These are phyloP conservation scores for Thielaviopsis populi DNA, from an alignment of 2,329 filamentous ascomycete species.

Conservation along the genomic window DNA sequence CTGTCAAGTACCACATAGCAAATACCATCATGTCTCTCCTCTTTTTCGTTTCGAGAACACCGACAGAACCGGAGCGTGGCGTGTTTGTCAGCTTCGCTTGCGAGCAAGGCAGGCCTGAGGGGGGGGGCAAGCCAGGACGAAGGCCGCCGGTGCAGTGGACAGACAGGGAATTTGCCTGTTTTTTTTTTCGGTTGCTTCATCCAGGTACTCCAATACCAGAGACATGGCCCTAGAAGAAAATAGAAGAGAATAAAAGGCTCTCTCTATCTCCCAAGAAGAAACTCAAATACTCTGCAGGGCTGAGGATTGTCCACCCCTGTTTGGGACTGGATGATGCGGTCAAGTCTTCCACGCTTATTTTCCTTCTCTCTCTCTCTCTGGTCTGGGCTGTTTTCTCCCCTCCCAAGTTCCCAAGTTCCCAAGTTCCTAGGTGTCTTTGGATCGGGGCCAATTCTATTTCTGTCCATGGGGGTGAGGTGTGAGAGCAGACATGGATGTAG, in stretches of 20 bases:
- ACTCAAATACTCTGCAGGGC: slow-evolving; percentile 13
- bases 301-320: background rate
- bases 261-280: background rate
- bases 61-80: background rate
- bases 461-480: background rate
- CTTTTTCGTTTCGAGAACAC: background rate
- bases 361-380: background rate
- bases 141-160: no score
- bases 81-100: background rate
- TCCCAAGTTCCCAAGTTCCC: no score
- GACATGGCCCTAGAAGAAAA: background rate
- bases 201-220: background rate
- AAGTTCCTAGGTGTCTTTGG: background rate
- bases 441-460: background rate
- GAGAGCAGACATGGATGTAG: background rate
- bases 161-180: no score
- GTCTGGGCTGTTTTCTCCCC: no score
- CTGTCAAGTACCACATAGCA: background rate
- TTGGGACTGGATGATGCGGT: background rate
- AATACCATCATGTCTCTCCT: background rate
- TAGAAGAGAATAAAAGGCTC: background rate
- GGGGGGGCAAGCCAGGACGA: background rate
- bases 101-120: background rate
- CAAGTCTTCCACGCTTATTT: background rate
- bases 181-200: no score